These are phyloP conservation scores for Tanacetum coccineum DNA, from an alignment of 129 eudicot genomes.

Conservation along the genomic window DNA sequence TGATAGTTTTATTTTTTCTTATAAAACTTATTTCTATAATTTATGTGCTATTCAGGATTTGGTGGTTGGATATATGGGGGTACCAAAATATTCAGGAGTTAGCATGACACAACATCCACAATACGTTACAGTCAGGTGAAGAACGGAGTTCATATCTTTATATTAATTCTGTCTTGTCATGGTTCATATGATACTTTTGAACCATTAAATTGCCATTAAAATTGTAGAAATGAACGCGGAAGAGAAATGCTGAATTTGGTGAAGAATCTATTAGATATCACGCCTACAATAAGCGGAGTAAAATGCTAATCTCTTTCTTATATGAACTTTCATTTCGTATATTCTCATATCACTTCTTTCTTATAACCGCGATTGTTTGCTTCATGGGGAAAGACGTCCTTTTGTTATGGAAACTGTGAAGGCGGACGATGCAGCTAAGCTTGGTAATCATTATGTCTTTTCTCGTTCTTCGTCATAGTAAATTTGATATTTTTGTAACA, in stretches of 20 bases:
- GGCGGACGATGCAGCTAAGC: constrained; percentile 93
- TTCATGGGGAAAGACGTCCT: constrained; percentile 85
- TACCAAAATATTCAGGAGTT: constrained; percentile 85
- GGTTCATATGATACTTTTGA: not conserved
- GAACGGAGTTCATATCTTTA: not conserved
- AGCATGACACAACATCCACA: constrained; percentile 99
- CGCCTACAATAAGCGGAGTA: constrained; percentile 80
- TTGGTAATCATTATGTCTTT: constrained; percentile 44
- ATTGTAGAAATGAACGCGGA: constrained; percentile 88
- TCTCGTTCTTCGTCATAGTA: not conserved
- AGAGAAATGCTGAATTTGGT: constrained; percentile 90
- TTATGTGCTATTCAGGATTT: constrained; percentile 55
- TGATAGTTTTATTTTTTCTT: not conserved
- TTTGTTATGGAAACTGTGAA: constrained; percentile 93
- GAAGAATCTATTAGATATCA: constrained; percentile 69
- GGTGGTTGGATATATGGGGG: constrained; percentile 99
- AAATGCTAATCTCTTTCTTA: constrained; percentile 5
- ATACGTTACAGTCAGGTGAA: constrained; percentile 92
- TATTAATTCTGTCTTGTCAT: no score
- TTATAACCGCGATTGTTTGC: constrained; percentile 3
- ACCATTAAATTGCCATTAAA: not conserved
- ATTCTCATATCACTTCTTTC: not conserved
- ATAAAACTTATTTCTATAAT: not conserved
- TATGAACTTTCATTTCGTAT: not conserved
- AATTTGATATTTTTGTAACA: no score